Conservation (phyloP, 148 eudicot species). For the Hydrangea macrophylla region DNA sequence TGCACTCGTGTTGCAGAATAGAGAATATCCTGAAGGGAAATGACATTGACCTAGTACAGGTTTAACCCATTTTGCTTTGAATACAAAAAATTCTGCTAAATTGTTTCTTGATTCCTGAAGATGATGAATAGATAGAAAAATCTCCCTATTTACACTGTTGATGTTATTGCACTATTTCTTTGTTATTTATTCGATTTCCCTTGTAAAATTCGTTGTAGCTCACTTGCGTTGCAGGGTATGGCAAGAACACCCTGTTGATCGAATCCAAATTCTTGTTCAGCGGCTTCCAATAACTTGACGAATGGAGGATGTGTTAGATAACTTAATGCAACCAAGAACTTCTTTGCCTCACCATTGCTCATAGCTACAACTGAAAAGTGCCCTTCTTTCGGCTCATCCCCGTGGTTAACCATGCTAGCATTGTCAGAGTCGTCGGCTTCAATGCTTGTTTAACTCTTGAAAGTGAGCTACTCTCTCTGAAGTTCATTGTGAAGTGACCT, state of each 20-base stretch:
- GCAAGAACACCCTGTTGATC: constrained; percentile 17
- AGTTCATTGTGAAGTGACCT: too few species aligned
- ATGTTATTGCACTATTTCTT: background rate
- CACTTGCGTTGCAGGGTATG: constrained; percentile 29
- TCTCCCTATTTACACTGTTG: too few species aligned
- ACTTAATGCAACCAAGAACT: constrained; percentile 13
- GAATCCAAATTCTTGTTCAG: constrained; percentile 23
- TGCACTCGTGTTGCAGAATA: too few species aligned
- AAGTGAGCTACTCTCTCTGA: too few species aligned
- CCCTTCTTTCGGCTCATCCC: background rate
- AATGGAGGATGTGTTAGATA: constrained; percentile 21
- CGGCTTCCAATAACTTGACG: constrained; percentile 21
- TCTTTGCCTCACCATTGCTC: constrained; percentile 13
- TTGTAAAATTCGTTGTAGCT: constrained; percentile 16
- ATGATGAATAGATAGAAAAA: background rate
- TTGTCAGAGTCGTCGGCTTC: background rate
- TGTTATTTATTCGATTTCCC: background rate
- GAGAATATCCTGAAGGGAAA: too few species aligned
- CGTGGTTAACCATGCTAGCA: background rate
- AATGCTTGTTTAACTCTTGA: background rate
- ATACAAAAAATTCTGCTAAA: background rate
- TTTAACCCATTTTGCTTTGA: background rate
- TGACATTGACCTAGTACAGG: background rate
- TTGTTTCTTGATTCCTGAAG: background rate
- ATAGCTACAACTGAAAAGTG: constrained; percentile 8